A percentile compares a stretch with the other conserved stretches of the same genome.
phyloP scores from a whole-genome alignment of 31 red algal species.

The Pterothamnion heteromorphum region DNA sequence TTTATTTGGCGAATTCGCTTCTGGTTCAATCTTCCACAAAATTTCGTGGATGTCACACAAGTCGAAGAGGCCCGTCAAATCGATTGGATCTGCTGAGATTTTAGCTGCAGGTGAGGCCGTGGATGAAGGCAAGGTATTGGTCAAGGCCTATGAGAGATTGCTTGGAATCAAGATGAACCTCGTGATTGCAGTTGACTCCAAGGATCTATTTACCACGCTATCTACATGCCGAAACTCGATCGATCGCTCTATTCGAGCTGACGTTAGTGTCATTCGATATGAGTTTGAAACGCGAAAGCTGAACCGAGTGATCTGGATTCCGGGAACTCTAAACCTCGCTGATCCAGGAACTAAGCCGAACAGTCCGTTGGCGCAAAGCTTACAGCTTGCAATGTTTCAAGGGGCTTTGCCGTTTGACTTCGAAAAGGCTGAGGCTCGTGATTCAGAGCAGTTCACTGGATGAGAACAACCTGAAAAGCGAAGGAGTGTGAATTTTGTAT shows the following conservation, averaged over 20 bases:
- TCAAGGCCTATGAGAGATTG: neutral
- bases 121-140: slow-evolving; percentile 39
- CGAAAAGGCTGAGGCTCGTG: neutral
- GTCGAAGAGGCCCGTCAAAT: neutral
- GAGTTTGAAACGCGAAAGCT: slow-evolving; percentile 16
- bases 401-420: neutral
- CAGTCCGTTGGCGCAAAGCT: neutral
- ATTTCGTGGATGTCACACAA: neutral
- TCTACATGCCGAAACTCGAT: slow-evolving; percentile 27
- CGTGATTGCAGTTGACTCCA: neutral
- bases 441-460: neutral
- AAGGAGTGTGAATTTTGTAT: too few species aligned
- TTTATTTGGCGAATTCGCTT: neutral
- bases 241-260: neutral
- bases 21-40: neutral
- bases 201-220: neutral
- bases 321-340: neutral
- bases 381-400: neutral
- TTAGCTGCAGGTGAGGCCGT: slow-evolving; percentile 4
- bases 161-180: neutral
- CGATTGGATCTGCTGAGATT: neutral
- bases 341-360: neutral
- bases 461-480: neutral
- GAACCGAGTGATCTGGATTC: neutral
- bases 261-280: neutral